phyloP scores from a whole-genome alignment of 208 protist genomes.

The Wallacemonas sp. region DNA sequence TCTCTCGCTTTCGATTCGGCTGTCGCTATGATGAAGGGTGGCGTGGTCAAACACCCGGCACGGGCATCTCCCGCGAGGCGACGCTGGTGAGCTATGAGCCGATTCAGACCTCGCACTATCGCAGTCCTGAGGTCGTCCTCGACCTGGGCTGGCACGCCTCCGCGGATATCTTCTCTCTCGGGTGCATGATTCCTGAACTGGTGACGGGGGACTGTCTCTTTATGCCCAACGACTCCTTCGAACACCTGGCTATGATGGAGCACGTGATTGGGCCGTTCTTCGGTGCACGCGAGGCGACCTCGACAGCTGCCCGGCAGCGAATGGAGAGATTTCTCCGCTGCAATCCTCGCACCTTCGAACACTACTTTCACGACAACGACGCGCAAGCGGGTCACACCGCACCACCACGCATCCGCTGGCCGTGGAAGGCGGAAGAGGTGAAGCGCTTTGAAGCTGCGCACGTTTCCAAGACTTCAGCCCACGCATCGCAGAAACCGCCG shows the following conservation, averaged over 20 bases:
- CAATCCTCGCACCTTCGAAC: constrained; percentile 49
- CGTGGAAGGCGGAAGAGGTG: constrained; percentile 27
- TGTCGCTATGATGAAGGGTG: constrained; percentile 7
- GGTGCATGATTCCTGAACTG: constrained; percentile 83
- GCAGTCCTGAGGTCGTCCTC: constrained; percentile 79
- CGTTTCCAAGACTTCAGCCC: too few species aligned
- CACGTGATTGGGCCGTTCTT: constrained; percentile 70
- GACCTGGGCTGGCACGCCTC: constrained; percentile 64
- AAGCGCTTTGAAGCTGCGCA: too few species aligned
- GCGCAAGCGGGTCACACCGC: constrained; percentile 43
- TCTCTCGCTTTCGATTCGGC: constrained; percentile 28
- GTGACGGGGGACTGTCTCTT: constrained; percentile 75
- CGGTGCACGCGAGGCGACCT: constrained; percentile 15
- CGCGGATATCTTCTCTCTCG: constrained; percentile 79
- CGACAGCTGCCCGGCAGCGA: constrained; percentile 9
- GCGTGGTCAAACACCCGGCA: too few species aligned
- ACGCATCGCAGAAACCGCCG: not conserved
- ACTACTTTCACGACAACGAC: constrained; percentile 50
- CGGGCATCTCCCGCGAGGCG: too few species aligned
- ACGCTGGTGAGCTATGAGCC: constrained; percentile 63
- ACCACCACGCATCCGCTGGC: constrained; percentile 35
- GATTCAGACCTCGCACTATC: constrained; percentile 84
- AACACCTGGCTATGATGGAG: constrained; percentile 82
- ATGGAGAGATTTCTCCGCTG: constrained; percentile 39
- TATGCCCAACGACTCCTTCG: constrained; percentile 68